These are phyloP conservation scores for Aspergillus ostianus DNA, from an alignment of 495 filamentous ascomycete genomes.

Conservation along the genomic window DNA sequence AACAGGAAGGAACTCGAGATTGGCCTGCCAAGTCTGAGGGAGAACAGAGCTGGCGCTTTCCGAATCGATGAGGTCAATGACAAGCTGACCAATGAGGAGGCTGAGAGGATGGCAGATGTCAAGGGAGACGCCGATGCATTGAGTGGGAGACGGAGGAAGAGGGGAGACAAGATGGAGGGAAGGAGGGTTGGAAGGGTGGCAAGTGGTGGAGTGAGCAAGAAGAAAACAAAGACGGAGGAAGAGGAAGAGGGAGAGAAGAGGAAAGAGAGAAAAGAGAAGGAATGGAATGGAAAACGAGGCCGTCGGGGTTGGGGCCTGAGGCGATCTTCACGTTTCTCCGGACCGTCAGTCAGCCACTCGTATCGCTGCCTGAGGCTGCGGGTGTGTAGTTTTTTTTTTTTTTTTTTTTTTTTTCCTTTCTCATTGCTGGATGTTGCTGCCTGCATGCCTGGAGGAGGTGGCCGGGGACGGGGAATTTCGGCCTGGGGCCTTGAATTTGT, in stretches of 20 bases:
- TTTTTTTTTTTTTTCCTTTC: not conserved
- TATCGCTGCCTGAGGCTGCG: slow-evolving; percentile 17
- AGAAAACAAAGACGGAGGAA: slow-evolving; percentile 28
- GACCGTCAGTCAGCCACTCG: slow-evolving; percentile 21
- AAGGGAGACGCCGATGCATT: slow-evolving; percentile 19
- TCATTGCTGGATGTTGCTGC: not conserved
- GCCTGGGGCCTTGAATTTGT: slow-evolving; percentile 2
- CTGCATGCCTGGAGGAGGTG: slow-evolving; percentile 12
- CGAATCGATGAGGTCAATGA: slow-evolving; percentile 39
- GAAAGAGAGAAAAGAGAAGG: slow-evolving; percentile 26
- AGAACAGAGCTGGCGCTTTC: slow-evolving; percentile 34
- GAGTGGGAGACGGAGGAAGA: slow-evolving; percentile 12
- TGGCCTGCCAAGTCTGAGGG: slow-evolving; percentile 31
- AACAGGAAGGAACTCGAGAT: slow-evolving; percentile 18
- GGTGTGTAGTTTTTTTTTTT: not conserved
- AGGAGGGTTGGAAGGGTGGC: slow-evolving; percentile 23
- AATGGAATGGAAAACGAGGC: slow-evolving; percentile 44
- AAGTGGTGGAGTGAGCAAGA: slow-evolving; percentile 13
- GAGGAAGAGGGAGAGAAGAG: slow-evolving; percentile 23
- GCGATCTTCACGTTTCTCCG: slow-evolving; percentile 31
- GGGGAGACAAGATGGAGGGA: slow-evolving; percentile 14
- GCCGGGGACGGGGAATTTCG: slow-evolving; percentile 18
- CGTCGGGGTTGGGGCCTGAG: slow-evolving; percentile 36
- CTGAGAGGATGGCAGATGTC: slow-evolving; percentile 21
- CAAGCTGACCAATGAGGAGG: slow-evolving; percentile 39